These are phyloP conservation scores for Rhodomyrtus tomentosa DNA, from an alignment of 345 rosid species.

Conservation along the genomic window DNA sequence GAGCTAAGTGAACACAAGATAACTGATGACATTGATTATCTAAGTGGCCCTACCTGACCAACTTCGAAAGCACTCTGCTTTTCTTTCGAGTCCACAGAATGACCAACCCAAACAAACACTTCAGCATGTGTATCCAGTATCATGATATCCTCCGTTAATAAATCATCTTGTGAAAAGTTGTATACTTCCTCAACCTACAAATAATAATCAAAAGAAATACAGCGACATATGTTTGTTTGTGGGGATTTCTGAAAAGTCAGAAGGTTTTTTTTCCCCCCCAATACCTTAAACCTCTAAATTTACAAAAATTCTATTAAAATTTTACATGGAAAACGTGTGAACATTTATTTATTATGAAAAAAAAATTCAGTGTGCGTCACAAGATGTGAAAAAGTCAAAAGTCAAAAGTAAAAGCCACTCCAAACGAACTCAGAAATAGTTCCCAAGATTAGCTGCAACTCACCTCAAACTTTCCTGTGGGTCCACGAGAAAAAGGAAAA, in stretches of 20 bases:
- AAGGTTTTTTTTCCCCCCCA: too few species aligned
- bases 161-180: slow-evolving; percentile 92
- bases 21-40: neutral
- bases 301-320: neutral
- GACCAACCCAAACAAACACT: slow-evolving; percentile 98
- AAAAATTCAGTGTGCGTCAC: neutral
- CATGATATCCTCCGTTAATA: slow-evolving; percentile 85
- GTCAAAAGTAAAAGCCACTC: neutral
- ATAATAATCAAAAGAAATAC: neutral
- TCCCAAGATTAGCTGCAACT: slow-evolving; percentile 20
- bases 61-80: slow-evolving; percentile 83
- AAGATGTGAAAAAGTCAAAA: neutral
- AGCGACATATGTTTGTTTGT: neutral
- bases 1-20: neutral
- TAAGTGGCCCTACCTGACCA: slow-evolving; percentile 52
- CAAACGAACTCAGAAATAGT: neutral
- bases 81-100: slow-evolving; percentile 67
- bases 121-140: slow-evolving; percentile 92
- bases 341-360: too few species aligned
- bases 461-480: slow-evolving; percentile 90
- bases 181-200: slow-evolving; percentile 86
- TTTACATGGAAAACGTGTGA: neutral
- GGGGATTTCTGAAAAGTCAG: neutral
- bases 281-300: neutral
- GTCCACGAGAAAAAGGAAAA: slow-evolving; percentile 13